Evolutionary conservation across 2,329 filamentous ascomycete species (phyloP), one percentile per base, ranked within the genome.

Genomic region (Cladophialophora exuberans): DNA sequence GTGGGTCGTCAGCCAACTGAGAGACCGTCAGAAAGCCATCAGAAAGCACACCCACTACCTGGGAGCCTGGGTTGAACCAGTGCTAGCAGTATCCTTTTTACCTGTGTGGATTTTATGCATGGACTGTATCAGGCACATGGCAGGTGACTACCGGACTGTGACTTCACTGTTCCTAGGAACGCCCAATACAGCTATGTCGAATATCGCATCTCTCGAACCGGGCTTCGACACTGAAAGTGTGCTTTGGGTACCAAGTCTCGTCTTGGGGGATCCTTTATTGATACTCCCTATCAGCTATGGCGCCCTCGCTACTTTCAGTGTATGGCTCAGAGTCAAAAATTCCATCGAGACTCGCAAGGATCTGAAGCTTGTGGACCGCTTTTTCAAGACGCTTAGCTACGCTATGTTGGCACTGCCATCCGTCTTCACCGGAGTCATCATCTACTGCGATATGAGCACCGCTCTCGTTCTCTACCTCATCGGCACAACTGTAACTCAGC

Each of bases 191-290:
- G 20, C 64, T 63, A 48, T 62, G 39, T 51, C 57, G 10, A 47
- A 63, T 20, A 47, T 67, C 31, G 55, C 72, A 20, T 63, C 64
- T 3, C 39, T 78, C 26, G 79, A 83, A 60, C 75, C 77, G 2
- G 74, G 76, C 3, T 69, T 86, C 13, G 74, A 77, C 4, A 74
- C 66, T 6, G 83, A 84, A 69, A 83, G 83, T n/a, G 74, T 78
- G 2, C 70, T 83, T 1, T 87, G 83, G 83, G 84, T 85, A 52
- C 74, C 77, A 1, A 75, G 86, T 64, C 74, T 87, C n/a, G 51
- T 52, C 38, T 48, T 53, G 5, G 35, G 38, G 4, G 59, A 61
- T 30, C 56, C 54, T 6, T 43, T 52, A 18, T 56, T 44, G 46
- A 50, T 58, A n/a, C 49, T 61, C 7, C 58, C 58, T 5, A 25